These are phyloP conservation scores for Aurifilum marmelostoma DNA, from an alignment of 2,329 filamentous ascomycete genomes.

Conservation along the genomic window DNA sequence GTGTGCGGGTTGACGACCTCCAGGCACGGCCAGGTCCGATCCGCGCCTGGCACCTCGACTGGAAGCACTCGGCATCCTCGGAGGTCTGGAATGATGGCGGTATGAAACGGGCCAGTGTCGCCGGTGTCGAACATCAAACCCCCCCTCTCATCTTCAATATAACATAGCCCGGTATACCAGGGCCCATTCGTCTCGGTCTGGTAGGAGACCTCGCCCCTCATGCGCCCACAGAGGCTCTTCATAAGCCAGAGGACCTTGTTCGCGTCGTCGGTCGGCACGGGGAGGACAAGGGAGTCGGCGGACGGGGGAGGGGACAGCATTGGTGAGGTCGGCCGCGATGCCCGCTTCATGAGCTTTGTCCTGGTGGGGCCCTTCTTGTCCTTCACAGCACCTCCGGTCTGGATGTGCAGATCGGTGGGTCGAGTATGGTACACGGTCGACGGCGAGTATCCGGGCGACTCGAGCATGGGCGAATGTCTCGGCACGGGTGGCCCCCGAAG, in stretches of 20 bases:
- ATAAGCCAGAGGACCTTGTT: conserved; percentile 75
- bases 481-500: conserved; percentile 39
- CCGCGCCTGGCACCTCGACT: conserved; percentile 52
- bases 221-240: conserved; percentile 76
- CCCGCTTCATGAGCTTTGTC: conserved; percentile 59
- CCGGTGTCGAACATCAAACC: conserved; percentile 75
- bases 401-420: conserved; percentile 42
- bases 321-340: conserved; percentile 61
- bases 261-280: conserved; percentile 67
- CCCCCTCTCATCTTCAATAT: conserved; percentile 76
- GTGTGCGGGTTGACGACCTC: conserved; percentile 59
- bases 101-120: conserved; percentile 66
- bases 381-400: conserved; percentile 40
- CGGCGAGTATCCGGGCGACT: conserved; percentile 47
- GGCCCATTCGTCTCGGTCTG: conserved; percentile 61
- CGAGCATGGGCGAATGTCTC: conserved; percentile 45
- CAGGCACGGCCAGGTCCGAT: conserved; percentile 53
- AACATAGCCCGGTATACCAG: conserved; percentile 75
- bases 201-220: conserved; percentile 79
- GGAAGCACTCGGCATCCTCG: conserved; percentile 72
- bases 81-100: conserved; percentile 71
- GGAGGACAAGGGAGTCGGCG: conserved; percentile 62
- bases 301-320: conserved; percentile 58
- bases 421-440: conserved; percentile 39
- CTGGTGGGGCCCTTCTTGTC: conserved; percentile 52